Conservation (phyloP, 345 rosid species). For the Pseudoturritis turrita region DNA sequence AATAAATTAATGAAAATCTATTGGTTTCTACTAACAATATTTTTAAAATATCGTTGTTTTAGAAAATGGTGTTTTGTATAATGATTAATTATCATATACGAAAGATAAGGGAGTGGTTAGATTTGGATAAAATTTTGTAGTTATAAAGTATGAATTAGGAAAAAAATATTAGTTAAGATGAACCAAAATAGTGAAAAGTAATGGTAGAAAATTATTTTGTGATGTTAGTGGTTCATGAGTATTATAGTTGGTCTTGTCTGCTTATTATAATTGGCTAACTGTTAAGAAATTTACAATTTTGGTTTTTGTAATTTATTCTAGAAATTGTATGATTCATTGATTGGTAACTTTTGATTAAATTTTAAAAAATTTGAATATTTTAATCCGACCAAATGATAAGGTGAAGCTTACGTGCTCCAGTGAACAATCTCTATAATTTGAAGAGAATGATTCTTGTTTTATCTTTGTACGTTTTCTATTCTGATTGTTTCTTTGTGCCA, state of each 20-base stretch:
- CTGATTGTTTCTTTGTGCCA: slow-evolving; percentile 4
- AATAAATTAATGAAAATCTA: background rate
- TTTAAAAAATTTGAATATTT: background rate
- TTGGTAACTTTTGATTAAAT: slow-evolving; percentile 9
- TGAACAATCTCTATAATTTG: slow-evolving; percentile 1
- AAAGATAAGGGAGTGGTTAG: background rate
- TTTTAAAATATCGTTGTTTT: background rate
- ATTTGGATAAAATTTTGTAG: background rate
- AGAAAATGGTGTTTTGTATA: background rate
- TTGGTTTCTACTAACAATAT: background rate
- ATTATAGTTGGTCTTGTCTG: slow-evolving; percentile 1
- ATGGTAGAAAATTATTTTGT: background rate
- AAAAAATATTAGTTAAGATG: background rate
- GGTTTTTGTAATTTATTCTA: background rate
- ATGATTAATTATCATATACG: background rate
- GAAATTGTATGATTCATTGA: background rate
- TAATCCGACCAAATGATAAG: slow-evolving; percentile 8
- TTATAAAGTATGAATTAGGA: background rate
- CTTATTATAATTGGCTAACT: background rate
- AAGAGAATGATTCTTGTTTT: slow-evolving; percentile 6
- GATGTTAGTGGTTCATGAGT: slow-evolving; percentile 1
- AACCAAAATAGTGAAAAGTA: slow-evolving; percentile 2
- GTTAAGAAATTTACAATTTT: background rate
- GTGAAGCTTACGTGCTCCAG: slow-evolving; percentile 4
- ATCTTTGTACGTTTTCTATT: slow-evolving; percentile 7